phyloP scores from a whole-genome alignment of 306 rosid species.

The Corylus heterophylla region DNA sequence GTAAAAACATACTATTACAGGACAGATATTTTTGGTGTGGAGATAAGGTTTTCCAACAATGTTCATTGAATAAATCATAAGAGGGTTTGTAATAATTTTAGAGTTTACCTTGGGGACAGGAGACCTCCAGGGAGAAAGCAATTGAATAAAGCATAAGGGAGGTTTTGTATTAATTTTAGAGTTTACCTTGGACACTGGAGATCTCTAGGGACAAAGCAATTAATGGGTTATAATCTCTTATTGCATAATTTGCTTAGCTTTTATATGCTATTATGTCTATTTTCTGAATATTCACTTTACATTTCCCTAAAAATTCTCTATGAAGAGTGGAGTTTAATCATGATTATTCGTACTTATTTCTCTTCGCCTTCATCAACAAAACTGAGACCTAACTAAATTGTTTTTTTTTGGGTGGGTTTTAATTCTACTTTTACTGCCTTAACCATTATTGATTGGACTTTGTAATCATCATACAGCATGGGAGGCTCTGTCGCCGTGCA shows the following conservation, averaged over 20 bases:
- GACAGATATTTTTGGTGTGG: not conserved
- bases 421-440: not conserved
- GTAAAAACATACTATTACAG: not conserved
- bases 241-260: not conserved
- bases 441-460: constrained; percentile 12
- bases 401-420: not conserved
- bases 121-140: not conserved
- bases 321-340: not conserved
- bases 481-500: constrained; percentile 98
- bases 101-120: not conserved
- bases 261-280: not conserved
- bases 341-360: not conserved
- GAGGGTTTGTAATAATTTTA: not conserved
- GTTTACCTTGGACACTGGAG: not conserved
- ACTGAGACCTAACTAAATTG: not conserved
- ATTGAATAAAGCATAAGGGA: not conserved
- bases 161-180: not conserved
- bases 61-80: not conserved
- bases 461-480: constrained; percentile 55
- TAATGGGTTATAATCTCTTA: not conserved
- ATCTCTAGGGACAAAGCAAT: not conserved
- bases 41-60: not conserved
- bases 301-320: not conserved
- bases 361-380: not conserved
- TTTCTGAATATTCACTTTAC: not conserved